Percentiles rank a stretch among this genome's conserved stretches.
Conservation (phyloP, 108 stramenopile genomes). For the Licmophora abbreviata region DNA sequence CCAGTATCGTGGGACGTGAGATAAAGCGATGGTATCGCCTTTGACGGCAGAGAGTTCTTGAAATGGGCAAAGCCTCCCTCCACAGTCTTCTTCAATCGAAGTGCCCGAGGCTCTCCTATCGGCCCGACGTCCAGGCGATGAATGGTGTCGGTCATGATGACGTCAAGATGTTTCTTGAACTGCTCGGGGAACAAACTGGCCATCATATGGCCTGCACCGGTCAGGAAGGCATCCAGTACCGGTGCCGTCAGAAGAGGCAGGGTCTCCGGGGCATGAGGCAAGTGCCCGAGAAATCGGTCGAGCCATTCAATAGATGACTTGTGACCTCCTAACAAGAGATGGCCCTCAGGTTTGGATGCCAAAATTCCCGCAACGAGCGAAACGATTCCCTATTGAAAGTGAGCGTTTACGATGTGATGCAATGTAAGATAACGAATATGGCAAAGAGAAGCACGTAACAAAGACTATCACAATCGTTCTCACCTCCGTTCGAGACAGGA, state of each 20-base stretch:
- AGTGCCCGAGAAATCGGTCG: slow-evolving; percentile 53
- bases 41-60: slow-evolving; percentile 37
- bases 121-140: slow-evolving; percentile 63
- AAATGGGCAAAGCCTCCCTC: slow-evolving; percentile 51
- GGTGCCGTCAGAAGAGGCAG: slow-evolving; percentile 73
- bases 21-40: slow-evolving; percentile 59
- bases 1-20: too few species aligned
- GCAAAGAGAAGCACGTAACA: not conserved
- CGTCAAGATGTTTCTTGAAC: slow-evolving; percentile 35
- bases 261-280: slow-evolving; percentile 52
- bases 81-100: slow-evolving; percentile 59
- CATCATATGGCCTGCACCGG: slow-evolving; percentile 82
- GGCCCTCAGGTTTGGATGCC: slow-evolving; percentile 49
- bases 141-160: slow-evolving; percentile 41
- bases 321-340: slow-evolving; percentile 67
- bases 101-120: slow-evolving; percentile 67
- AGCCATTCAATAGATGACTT: slow-evolving; percentile 67
- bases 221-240: slow-evolving; percentile 75
- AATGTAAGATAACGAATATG: not conserved
- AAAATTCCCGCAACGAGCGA: slow-evolving; percentile 76
- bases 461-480: slow-evolving; percentile 1
- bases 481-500: slow-evolving; percentile 73
- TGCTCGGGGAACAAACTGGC: slow-evolving; percentile 46
- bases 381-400: slow-evolving; percentile 55
- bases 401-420: not conserved